Percentiles rank a stretch among this genome's conserved stretches.
These are phyloP conservation scores for Pythium guiyangense DNA, from an alignment of 352 stramenopile species.

Conservation along the genomic window DNA sequence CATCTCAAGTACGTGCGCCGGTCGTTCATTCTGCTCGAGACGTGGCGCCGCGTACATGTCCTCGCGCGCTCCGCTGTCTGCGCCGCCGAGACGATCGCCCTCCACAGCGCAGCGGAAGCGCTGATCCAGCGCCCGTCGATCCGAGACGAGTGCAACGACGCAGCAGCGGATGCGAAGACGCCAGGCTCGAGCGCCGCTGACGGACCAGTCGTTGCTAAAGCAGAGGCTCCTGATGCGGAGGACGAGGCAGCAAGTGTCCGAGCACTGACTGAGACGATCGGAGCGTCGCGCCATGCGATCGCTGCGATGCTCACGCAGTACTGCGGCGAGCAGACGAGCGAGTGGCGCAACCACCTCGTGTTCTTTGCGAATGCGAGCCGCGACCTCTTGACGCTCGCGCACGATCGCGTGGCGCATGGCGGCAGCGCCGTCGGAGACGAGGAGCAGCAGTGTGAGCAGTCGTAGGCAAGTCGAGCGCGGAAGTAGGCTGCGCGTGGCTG, in stretches of 20 bases:
- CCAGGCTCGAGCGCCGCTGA: too few relatives aligned
- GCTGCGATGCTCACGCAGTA: slow-evolving; percentile 7
- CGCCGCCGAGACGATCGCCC: slow-evolving; percentile 35
- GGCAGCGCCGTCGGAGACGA: too few relatives aligned
- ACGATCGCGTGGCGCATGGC: slow-evolving; percentile 1
- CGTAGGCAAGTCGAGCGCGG: too few relatives aligned
- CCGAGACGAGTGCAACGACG: not conserved
- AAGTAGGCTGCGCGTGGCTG: too few relatives aligned
- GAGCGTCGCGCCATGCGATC: slow-evolving; percentile 1
- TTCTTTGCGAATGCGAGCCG: slow-evolving; percentile 15
- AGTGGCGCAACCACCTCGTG: slow-evolving; percentile 8
- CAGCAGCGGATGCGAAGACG: not conserved
- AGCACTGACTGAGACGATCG: slow-evolving; percentile 3
- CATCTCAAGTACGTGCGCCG: not conserved
- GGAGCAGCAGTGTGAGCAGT: too few relatives aligned
- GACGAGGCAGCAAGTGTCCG: not conserved
- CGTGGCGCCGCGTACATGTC: slow-evolving; percentile 10
- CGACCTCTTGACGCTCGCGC: slow-evolving; percentile 7
- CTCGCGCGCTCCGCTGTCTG: slow-evolving; percentile 17
- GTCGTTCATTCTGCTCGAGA: slow-evolving; percentile 4
- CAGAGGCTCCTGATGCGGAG: not conserved
- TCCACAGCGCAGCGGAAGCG: slow-evolving; percentile 33
- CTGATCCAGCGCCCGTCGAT: slow-evolving; percentile 43
- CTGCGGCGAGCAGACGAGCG: slow-evolving; percentile 1
- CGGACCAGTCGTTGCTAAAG: not conserved